Conservation (phyloP, 805 yeast genomes). For the Wickerhamiella vanderwaltii region DNA sequence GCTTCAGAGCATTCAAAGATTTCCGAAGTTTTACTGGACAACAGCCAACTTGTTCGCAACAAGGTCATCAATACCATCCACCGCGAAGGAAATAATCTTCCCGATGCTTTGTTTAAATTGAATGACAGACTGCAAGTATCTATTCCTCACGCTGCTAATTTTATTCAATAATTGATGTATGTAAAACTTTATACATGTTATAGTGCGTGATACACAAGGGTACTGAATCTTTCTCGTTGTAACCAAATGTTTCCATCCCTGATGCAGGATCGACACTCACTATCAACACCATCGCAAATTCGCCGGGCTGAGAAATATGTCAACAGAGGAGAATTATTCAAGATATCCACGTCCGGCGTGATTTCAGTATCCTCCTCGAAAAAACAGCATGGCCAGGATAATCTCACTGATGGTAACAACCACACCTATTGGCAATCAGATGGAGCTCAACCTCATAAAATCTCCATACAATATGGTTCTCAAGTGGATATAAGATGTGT, state of each 20-base stretch:
- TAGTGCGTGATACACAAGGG: no score
- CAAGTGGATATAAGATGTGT: conserved; percentile 56
- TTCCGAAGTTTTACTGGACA: background rate
- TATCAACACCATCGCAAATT: no score
- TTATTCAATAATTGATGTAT: background rate
- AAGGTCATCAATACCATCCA: conserved; percentile 2
- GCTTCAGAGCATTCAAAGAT: background rate
- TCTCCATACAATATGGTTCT: conserved; percentile 70
- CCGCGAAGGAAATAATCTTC: background rate
- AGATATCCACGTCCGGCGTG: conserved; percentile 10
- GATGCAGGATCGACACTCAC: no score
- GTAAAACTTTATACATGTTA: no score
- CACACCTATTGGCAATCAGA: conserved; percentile 86
- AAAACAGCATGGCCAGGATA: conserved; percentile 54
- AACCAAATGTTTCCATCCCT: no score
- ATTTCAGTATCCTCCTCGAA: conserved; percentile 29
- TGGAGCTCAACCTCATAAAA: conserved; percentile 74
- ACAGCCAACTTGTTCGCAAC: conserved; percentile 3
- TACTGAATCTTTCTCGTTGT: no score
- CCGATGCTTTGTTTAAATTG: conserved; percentile 5
- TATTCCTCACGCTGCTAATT: background rate
- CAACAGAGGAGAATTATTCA: background rate
- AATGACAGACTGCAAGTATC: background rate
- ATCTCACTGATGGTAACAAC: conserved; percentile 58
- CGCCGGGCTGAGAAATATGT: no score